Percentiles rank a stretch among this genome's conserved stretches.
phyloP scores from a whole-genome alignment of 305 asterid genomes.

The Fraxinus platypoda region DNA sequence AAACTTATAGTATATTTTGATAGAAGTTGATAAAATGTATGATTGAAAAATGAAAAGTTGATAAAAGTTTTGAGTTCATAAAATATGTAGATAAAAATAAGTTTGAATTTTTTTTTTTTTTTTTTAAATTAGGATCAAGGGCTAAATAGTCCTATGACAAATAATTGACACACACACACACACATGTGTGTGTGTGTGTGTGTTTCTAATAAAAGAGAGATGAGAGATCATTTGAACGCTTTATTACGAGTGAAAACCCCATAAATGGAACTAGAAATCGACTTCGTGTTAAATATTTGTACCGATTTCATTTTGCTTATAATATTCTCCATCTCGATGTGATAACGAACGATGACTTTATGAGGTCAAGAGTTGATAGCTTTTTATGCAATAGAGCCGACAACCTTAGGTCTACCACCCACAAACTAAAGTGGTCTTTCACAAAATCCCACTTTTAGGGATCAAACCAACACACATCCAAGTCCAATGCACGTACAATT shows the following conservation, averaged over 20 bases:
- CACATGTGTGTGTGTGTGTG: no score
- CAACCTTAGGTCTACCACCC: not conserved
- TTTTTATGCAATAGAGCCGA: not conserved
- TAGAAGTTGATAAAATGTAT: no score
- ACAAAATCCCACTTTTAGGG: not conserved
- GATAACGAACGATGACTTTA: not conserved
- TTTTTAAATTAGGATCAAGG: no score
- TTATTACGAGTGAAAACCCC: not conserved
- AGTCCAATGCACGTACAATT: not conserved
- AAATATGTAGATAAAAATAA: no score
- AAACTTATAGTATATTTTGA: no score
- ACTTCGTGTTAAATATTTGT: not conserved
- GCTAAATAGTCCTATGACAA: no score
- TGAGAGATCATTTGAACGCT: not conserved
- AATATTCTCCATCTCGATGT: no score
- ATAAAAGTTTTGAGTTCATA: no score
- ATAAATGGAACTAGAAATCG: conserved; percentile 25
- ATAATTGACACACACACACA: not conserved
- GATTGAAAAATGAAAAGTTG: no score
- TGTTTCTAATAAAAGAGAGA: not conserved
- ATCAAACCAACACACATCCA: not conserved
- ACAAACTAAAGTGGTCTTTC: not conserved
- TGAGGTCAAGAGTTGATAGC: not conserved
- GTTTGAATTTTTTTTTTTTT: no score
- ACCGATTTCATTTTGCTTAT: no score